Conservation (phyloP, 495 filamentous ascomycete genomes). For the Daldinia grandis region DNA sequence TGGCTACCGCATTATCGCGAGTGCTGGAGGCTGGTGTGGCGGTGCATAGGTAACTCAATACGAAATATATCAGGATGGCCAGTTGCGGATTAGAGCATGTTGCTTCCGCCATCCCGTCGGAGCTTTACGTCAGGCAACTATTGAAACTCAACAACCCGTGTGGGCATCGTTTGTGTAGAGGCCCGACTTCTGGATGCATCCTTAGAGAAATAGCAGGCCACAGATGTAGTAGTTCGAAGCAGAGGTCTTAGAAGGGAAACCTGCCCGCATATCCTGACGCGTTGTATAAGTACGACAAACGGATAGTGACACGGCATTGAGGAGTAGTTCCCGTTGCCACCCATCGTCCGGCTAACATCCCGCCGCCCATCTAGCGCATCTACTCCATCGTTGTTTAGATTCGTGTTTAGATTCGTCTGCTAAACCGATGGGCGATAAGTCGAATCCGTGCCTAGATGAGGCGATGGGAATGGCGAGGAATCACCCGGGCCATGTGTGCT, state of each 20-base stretch:
- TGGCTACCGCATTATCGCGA: not conserved
- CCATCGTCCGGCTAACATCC: constrained; percentile 19
- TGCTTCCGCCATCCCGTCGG: not conserved
- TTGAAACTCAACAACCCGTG: not conserved
- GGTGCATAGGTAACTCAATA: not conserved
- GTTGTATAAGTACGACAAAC: constrained; percentile 23
- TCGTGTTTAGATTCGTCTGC: not conserved
- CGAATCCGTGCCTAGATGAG: constrained; percentile 16
- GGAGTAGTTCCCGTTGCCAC: constrained; percentile 22
- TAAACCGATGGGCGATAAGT: constrained; percentile 12
- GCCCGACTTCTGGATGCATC: not conserved
- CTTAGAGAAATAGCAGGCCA: constrained; percentile 1
- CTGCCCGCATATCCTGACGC: not conserved
- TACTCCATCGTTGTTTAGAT: not conserved
- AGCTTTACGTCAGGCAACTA: constrained; percentile 13
- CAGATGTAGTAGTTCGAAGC: not conserved
- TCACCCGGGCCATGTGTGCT: not conserved
- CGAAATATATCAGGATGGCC: not conserved
- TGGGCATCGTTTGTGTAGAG: not conserved
- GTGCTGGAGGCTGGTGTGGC: not conserved
- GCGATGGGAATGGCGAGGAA: not conserved
- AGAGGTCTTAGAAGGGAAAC: constrained; percentile 1
- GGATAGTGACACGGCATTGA: constrained; percentile 25
- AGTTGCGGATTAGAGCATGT: not conserved
- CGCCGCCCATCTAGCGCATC: not conserved